A percentile compares a stretch with the other conserved stretches of the same genome.
Conservation (phyloP, 306 rosid species). For the Medicago ruthenica region DNA sequence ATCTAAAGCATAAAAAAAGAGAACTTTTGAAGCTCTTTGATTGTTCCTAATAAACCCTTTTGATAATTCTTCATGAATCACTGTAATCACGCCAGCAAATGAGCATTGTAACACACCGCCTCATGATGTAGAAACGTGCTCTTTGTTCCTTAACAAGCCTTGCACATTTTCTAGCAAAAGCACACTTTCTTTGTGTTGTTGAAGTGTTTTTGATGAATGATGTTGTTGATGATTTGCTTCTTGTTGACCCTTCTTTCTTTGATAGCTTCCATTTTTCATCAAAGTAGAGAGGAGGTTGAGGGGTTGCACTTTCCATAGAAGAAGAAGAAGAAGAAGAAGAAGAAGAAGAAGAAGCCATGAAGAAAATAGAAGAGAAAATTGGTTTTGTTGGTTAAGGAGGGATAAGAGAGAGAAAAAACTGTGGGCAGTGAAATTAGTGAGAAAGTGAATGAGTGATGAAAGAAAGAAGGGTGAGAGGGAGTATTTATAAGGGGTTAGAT, state of each 20-base stretch:
- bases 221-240: constrained; percentile 55
- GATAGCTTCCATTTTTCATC: constrained; percentile 92
- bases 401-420: constrained; percentile 1
- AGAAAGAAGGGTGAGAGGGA: neutral
- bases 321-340: constrained; percentile 64
- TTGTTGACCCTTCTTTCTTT: constrained; percentile 67
- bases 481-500: constrained; percentile 68
- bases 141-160: constrained; percentile 84
- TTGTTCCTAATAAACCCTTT: neutral
- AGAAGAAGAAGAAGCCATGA: constrained; percentile 56
- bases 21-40: constrained; percentile 22
- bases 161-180: constrained; percentile 82
- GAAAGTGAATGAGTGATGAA: constrained; percentile 43
- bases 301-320: constrained; percentile 8
- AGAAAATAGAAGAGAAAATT: neutral
- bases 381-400: neutral
- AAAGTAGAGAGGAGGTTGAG: constrained; percentile 61
- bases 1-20: constrained; percentile 36
- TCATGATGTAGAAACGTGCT: constrained; percentile 89
- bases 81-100: constrained; percentile 89
- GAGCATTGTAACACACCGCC: constrained; percentile 88
- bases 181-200: constrained; percentile 52
- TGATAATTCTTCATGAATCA: constrained; percentile 52
- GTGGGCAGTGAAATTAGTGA: constrained; percentile 45
- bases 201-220: constrained; percentile 58